Conservation (phyloP, 139 green algal genomes). For the Ettlia oleoabundans region DNA sequence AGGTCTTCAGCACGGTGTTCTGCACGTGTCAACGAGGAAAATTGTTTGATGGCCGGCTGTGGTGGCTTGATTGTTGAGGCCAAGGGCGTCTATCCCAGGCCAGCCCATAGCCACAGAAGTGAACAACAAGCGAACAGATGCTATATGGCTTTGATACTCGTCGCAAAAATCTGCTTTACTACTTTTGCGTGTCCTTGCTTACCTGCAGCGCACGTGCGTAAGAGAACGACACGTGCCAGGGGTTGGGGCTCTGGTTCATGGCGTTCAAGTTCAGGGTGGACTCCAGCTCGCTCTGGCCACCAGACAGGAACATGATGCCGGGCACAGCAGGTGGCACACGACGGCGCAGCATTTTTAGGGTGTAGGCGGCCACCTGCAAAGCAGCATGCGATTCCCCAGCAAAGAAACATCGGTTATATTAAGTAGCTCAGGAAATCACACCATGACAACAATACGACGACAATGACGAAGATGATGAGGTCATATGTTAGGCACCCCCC, state of each 20-base stretch:
- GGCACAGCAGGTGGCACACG: constrained; percentile 97
- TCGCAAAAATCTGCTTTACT: not conserved
- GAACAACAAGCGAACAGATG: no score
- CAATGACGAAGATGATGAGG: no score
- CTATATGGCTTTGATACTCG: no score
- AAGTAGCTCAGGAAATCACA: no score
- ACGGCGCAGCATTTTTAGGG: constrained; percentile 83
- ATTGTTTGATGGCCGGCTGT: not conserved
- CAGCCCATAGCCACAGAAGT: no score
- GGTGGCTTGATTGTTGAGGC: no score
- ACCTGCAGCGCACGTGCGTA: constrained; percentile 95
- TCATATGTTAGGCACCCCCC: no score
- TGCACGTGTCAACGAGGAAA: constrained; percentile 46
- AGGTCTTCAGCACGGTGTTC: constrained; percentile 85
- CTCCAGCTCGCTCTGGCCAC: constrained; percentile 99
- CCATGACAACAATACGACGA: no score
- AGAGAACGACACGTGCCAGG: constrained; percentile 99
- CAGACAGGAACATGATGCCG: constrained; percentile 99
- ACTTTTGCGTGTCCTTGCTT: not conserved
- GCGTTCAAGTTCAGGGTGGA: constrained; percentile 99
- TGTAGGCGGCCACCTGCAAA: constrained; percentile 27
- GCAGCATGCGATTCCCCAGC: no score
- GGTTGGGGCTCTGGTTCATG: constrained; percentile 99
- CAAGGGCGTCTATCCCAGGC: no score
- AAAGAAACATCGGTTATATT: no score